Conservation (phyloP, 257 asterid genomes). For the Scutellaria galericulata region DNA sequence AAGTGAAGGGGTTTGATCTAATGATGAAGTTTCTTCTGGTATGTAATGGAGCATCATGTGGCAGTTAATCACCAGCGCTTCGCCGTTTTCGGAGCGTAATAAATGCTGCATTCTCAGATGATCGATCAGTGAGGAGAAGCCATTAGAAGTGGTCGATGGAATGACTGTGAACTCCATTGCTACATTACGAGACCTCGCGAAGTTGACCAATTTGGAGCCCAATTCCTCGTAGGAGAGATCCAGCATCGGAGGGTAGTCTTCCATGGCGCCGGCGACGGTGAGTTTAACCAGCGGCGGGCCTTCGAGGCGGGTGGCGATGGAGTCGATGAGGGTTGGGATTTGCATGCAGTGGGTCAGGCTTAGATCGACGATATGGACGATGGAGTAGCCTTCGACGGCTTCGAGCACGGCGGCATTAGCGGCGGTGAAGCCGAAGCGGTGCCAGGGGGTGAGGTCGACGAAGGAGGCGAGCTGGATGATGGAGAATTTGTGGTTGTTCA, state of each 20-base stretch:
- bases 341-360: slow-evolving; percentile 96
- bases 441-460: slow-evolving; percentile 98
- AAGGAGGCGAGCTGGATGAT: slow-evolving; percentile 78
- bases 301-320: slow-evolving; percentile 60
- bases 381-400: slow-evolving; percentile 68
- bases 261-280: slow-evolving; percentile 69
- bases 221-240: slow-evolving; percentile 82
- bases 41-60: slow-evolving; percentile 92
- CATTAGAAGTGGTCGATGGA: slow-evolving; percentile 61
- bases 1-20: slow-evolving; percentile 29
- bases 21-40: slow-evolving; percentile 56
- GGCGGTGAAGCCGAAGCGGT: slow-evolving; percentile 90
- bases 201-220: slow-evolving; percentile 68
- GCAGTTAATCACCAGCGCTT: slow-evolving; percentile 83
- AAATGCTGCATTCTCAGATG: slow-evolving; percentile 59
- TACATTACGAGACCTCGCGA: slow-evolving; percentile 72
- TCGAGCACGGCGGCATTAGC: slow-evolving; percentile 82
- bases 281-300: slow-evolving; percentile 72
- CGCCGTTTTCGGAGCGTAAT: slow-evolving; percentile 46
- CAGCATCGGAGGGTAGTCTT: slow-evolving; percentile 77
- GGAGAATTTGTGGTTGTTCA: slow-evolving; percentile 66
- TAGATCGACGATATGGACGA: slow-evolving; percentile 77
- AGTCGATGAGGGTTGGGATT: slow-evolving; percentile 86
- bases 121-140: slow-evolving; percentile 65
- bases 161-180: slow-evolving; percentile 67